Conservation (phyloP, 352 stramenopile species). For the Halophytophthora polymorphica region DNA sequence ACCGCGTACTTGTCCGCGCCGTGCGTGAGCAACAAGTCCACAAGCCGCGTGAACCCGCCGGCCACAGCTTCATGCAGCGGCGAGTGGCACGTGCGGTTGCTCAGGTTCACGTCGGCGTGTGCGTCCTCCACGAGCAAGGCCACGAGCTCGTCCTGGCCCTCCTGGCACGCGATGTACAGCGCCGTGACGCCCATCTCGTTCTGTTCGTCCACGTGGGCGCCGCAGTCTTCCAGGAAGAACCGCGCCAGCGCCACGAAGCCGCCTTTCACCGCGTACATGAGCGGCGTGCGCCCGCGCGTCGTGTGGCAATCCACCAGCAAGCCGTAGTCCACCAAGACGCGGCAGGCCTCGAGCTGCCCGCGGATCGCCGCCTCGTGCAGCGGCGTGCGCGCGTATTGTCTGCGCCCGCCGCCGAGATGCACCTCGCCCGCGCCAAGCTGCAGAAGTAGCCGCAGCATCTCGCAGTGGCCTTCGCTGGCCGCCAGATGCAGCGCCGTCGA, state of each 20-base stretch:
- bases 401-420: slow-evolving; percentile 56
- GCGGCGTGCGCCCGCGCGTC: slow-evolving; percentile 62
- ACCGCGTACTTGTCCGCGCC: slow-evolving; percentile 63
- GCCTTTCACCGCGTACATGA: slow-evolving; percentile 77
- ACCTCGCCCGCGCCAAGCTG: slow-evolving; percentile 50
- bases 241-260: slow-evolving; percentile 45
- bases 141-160: slow-evolving; percentile 48
- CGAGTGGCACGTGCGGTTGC: slow-evolving; percentile 61
- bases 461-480: slow-evolving; percentile 44
- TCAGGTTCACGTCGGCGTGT: slow-evolving; percentile 50
- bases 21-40: slow-evolving; percentile 47
- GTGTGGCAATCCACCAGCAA: slow-evolving; percentile 77
- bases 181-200: slow-evolving; percentile 82
- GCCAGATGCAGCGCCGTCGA: slow-evolving; percentile 66
- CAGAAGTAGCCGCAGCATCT: slow-evolving; percentile 48
- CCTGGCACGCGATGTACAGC: slow-evolving; percentile 61
- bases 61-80: slow-evolving; percentile 69
- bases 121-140: slow-evolving; percentile 38
- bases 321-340: slow-evolving; percentile 48
- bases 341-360: slow-evolving; percentile 51
- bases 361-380: slow-evolving; percentile 72
- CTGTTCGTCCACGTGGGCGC: slow-evolving; percentile 63
- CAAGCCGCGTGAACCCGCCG: slow-evolving; percentile 41
- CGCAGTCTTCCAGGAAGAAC: slow-evolving; percentile 44
- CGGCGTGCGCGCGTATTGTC: slow-evolving; percentile 63